phyloP scores from a whole-genome alignment of 192 early-diverging fungal species.

The Borealophlyctis nickersoniae region DNA sequence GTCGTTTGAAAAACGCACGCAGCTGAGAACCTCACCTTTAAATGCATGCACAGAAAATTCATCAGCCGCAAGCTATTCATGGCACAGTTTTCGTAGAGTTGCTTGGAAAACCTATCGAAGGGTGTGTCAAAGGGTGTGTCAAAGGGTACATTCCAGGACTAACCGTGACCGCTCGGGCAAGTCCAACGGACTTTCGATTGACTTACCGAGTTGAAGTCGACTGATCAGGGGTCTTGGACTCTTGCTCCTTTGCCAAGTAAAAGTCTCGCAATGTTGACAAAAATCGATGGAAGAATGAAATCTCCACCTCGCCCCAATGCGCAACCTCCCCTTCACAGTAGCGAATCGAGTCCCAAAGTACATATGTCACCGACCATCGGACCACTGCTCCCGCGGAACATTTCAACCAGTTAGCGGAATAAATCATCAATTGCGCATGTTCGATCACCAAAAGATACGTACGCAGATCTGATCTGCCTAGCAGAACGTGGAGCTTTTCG shows the following conservation, averaged over 20 bases:
- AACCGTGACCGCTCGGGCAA: not conserved
- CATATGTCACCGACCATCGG: not conserved
- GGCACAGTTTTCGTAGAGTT: too few relatives aligned
- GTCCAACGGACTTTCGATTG: not conserved
- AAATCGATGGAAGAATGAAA: not conserved
- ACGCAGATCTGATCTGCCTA: constrained; percentile 3
- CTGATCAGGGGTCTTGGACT: not conserved
- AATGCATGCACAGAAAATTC: too few relatives aligned
- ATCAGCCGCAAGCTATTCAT: too few relatives aligned
- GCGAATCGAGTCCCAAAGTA: constrained; percentile 7
- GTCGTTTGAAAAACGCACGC: too few relatives aligned
- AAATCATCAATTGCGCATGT: not conserved
- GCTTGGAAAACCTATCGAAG: too few relatives aligned
- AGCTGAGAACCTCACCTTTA: too few relatives aligned
- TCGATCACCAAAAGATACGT: not conserved
- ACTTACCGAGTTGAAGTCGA: not conserved
- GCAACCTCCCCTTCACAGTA: not conserved
- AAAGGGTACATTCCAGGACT: not conserved
- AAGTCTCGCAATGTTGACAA: not conserved
- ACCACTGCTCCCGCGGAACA: not conserved
- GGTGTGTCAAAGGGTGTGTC: too few relatives aligned
- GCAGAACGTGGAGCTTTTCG: not conserved
- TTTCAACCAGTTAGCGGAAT: not conserved
- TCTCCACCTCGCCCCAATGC: not conserved
- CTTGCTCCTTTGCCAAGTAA: not conserved